A percentile compares a stretch with the other conserved stretches of the same genome.
phyloP scores from a whole-genome alignment of 140 eudicot species.

The Senecio squalidus region DNA sequence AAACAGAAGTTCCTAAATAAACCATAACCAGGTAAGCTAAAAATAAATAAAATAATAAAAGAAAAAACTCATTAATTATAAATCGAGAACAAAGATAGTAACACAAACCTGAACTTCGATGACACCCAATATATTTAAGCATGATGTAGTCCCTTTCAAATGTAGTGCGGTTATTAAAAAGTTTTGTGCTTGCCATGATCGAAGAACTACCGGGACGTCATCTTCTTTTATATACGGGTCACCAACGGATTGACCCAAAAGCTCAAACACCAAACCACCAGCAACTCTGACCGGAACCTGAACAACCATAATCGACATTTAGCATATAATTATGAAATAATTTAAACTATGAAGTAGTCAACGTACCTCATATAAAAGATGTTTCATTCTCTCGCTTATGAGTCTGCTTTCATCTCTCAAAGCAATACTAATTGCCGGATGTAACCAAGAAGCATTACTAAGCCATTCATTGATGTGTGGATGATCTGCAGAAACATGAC shows the following conservation, averaged over 20 bases:
- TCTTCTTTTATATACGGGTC: conserved; percentile 83
- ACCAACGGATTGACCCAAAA: conserved; percentile 86
- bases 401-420: conserved; percentile 89
- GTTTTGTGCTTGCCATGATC: conserved; percentile 96
- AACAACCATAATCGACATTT: conserved; percentile 12
- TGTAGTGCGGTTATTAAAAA: conserved; percentile 76
- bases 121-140: conserved; percentile 81
- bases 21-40: conserved; percentile 13
- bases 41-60: conserved; percentile 11
- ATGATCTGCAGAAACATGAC: conserved; percentile 78
- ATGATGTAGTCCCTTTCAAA: conserved; percentile 66
- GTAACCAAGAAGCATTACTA: conserved; percentile 82
- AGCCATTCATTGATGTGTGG: conserved; percentile 59
- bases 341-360: too few relatives aligned
- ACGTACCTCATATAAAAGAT: conserved; percentile 87
- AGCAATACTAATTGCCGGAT: conserved; percentile 93
- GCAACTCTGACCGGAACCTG: conserved; percentile 98
- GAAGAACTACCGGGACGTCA: conserved; percentile 85
- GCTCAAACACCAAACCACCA: conserved; percentile 91
- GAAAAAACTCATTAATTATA: background rate
- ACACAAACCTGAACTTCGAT: conserved; percentile 91
- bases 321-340: background rate
- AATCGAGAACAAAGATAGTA: background rate
- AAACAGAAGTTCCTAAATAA: conserved; percentile 66
- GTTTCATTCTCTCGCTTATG: conserved; percentile 92